Evolutionary conservation across 192 early-diverging fungal genomes (phyloP).

Genomic region (Diversispora epigaea): DNA sequence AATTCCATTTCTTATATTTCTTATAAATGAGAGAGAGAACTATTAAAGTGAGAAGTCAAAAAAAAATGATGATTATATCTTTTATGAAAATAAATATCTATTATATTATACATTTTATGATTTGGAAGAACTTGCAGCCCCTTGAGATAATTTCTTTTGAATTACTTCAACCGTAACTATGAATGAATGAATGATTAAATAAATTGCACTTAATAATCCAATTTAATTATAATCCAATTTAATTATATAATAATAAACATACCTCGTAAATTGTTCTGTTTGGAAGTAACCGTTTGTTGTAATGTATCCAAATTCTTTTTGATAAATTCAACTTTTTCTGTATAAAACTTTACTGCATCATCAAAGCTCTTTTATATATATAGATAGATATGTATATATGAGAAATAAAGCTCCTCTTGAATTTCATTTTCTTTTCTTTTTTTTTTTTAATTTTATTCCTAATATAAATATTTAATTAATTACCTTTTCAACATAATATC

Average conservation of each 20-base stretch:
- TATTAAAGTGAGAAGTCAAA: too few relatives aligned
- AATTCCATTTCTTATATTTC: too few relatives aligned
- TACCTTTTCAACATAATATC: conserved; percentile 95
- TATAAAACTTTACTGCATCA: conserved; percentile 85
- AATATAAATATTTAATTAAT: neutral
- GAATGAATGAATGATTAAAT: neutral
- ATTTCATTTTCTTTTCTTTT: too few relatives aligned
- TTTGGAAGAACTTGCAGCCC: neutral
- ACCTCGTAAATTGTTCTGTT: conserved; percentile 72
- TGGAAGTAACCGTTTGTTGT: conserved; percentile 75
- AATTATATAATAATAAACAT: conserved; percentile 9
- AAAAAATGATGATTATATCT: too few relatives aligned
- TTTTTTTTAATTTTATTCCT: neutral
- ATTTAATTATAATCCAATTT: neutral
- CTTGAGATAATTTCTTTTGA: conserved; percentile 37
- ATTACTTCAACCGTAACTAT: conserved; percentile 55
- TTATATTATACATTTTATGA: neutral
- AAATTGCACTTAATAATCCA: too few relatives aligned
- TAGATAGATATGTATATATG: too few relatives aligned
- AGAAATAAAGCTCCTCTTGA: too few relatives aligned
- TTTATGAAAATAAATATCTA: too few relatives aligned
- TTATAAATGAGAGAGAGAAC: too few relatives aligned
- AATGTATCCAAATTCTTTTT: conserved; percentile 79
- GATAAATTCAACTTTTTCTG: conserved; percentile 78
- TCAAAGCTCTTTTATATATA: conserved; percentile 53